Evolutionary conservation across 2,329 filamentous ascomycete genomes (phyloP).

Genomic region (Alternaria arbusti): DNA sequence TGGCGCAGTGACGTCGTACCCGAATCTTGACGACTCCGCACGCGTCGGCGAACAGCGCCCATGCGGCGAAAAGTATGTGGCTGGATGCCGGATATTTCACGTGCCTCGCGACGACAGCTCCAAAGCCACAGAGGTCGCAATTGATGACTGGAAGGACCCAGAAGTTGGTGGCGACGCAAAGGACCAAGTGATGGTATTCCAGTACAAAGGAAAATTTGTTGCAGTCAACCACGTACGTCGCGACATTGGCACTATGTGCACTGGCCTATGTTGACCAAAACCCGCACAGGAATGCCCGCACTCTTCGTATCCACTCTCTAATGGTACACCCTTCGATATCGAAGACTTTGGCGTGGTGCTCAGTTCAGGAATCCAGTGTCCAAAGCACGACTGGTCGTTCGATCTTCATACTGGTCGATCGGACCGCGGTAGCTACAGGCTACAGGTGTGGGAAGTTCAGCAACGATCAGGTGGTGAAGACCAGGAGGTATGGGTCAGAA

Average conservation of each 20-base stretch:
- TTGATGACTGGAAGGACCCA: conserved; percentile 37
- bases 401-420: conserved; percentile 68
- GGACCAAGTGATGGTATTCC: conserved; percentile 71
- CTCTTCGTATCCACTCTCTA: conserved; percentile 69
- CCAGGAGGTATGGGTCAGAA: conserved; percentile 41
- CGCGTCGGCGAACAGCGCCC: conserved; percentile 24
- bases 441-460: conserved; percentile 70
- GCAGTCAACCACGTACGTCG: conserved; percentile 69
- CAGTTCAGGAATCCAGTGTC: conserved; percentile 69
- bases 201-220: conserved; percentile 68
- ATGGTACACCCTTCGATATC: conserved; percentile 70
- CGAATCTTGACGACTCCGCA: conserved; percentile 18
- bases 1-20: conserved; percentile 26
- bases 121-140: conserved; percentile 19
- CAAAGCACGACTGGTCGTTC: conserved; percentile 75
- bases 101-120: conserved; percentile 32
- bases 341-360: conserved; percentile 72
- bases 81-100: conserved; percentile 34
- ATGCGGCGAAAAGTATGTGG: conserved; percentile 16
- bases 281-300: conserved; percentile 63
- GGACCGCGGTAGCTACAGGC: conserved; percentile 67
- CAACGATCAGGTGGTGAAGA: conserved; percentile 34
- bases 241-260: too few species aligned
- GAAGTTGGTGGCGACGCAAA: conserved; percentile 31
- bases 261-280: neutral